Conservation (phyloP, 2,329 filamentous ascomycete genomes). For the Aureobasidium sp. region DNA sequence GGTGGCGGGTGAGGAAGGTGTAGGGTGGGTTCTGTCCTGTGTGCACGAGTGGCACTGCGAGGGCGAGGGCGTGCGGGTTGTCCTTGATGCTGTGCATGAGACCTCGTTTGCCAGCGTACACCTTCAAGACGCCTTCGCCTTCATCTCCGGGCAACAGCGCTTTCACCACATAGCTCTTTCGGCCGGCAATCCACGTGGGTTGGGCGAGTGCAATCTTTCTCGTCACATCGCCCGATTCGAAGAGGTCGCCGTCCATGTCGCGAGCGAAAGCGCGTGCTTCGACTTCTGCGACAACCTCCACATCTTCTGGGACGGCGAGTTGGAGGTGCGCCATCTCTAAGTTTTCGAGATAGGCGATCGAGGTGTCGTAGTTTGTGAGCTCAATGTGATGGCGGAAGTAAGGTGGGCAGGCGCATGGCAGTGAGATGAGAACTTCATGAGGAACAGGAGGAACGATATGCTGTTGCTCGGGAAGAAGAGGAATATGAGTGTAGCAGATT, state of each 20-base stretch:
- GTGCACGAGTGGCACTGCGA: conserved; percentile 83
- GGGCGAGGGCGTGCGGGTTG: conserved; percentile 83
- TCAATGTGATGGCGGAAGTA: conserved; percentile 78
- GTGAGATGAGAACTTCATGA: conserved; percentile 73
- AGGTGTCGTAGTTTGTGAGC: conserved; percentile 86
- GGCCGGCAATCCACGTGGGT: conserved; percentile 78
- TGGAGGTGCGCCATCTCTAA: conserved; percentile 89
- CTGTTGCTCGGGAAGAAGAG: conserved; percentile 77
- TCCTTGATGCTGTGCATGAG: conserved; percentile 97
- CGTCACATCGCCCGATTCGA: conserved; percentile 81
- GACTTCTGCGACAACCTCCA: conserved; percentile 87
- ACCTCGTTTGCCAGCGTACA: conserved; percentile 89
- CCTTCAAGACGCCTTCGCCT: conserved; percentile 74
- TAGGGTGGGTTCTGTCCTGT: conserved; percentile 88
- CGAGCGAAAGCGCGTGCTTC: conserved; percentile 72
- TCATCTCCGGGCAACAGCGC: conserved; percentile 86
- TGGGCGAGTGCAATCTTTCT: conserved; percentile 83
- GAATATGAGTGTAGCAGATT: conserved; percentile 92
- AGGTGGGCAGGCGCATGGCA: conserved; percentile 76
- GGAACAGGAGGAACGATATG: conserved; percentile 85
- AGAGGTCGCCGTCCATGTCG: conserved; percentile 83
- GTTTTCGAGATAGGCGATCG: conserved; percentile 73
- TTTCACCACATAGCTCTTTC: conserved; percentile 90
- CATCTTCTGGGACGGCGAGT: conserved; percentile 76
- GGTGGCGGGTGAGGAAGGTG: conserved; percentile 85